Evolutionary conservation across 257 asterid genomes (phyloP), one percentile per base, ranked within the genome.

Genomic region (Solanum bulbocastanum): DNA sequence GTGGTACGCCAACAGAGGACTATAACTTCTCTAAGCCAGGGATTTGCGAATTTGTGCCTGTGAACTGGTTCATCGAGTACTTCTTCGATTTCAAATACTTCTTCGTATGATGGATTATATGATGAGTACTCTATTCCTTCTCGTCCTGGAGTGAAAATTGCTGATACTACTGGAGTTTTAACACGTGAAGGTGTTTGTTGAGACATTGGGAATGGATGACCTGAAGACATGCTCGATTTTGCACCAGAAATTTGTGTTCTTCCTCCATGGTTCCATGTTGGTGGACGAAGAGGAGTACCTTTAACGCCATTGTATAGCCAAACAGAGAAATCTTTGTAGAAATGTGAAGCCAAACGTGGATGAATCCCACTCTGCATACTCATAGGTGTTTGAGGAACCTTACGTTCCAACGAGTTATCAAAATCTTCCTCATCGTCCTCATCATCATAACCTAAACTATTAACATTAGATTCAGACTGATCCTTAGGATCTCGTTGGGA

Each of bases 1-100:
- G 90, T 91, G 16, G 94, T 96, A n/a, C 98, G 94, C 96, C 96
- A 93, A 4, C 96, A 94, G 5, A 95, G 95, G n/a, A 96, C 92
- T 8, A 88, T 91, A 85, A 96, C 98, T 87, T 96, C 98, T 1
- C 96, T 93, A 30, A 95, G 90, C 98, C 98, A 96, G 1, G 98
- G 96, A 83, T 94, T 95, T 36, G 98, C 98, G 9, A 92, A 95
- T 83, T 96, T 96, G 58, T 85, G 92, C 76, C 95, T 58, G 71
- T 91, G 91, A 86, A 89, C 93, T 0, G 98, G 98, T 83, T 94
- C 98, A 30, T 96, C 98, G 0, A 96, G 98, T 3, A 94, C 91
- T 32, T 93, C 95, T 60, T 92, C 94, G 33, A 91, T 44, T 36
- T 93, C 93, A 39, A 92, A 90, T 86, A 91, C 94, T 46, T 93